A percentile compares a stretch with the other conserved stretches of the same genome.
Evolutionary conservation across 176 grass and related monocot species (phyloP).

Genomic region (Thinopyrum elongatum): DNA sequence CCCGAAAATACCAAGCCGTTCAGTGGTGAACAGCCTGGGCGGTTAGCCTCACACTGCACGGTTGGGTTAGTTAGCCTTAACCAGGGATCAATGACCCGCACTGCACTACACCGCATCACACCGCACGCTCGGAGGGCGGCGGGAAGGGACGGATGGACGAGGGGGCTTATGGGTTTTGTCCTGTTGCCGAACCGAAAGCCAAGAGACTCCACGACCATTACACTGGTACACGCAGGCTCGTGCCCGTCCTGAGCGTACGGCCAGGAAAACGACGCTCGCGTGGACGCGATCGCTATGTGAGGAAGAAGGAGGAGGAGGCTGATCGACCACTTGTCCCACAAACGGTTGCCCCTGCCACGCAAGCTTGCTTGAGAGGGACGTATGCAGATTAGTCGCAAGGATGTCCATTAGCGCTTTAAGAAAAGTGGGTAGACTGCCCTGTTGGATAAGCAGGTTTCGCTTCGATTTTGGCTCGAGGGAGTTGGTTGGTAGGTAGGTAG

Average conservation of each 20-base stretch:
- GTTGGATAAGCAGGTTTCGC: background rate
- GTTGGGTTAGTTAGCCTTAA: background rate
- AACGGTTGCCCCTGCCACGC: background rate
- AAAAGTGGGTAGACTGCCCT: background rate
- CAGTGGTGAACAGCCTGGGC: background rate
- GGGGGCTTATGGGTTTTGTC: background rate
- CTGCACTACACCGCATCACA: background rate
- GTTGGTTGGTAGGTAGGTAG: background rate
- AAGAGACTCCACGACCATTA: background rate
- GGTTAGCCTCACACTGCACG: background rate
- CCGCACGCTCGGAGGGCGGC: background rate
- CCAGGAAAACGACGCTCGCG: background rate
- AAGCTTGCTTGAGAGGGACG: no score
- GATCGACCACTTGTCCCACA: background rate
- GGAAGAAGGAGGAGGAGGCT: background rate
- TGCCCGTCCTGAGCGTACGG: background rate
- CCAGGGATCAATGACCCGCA: background rate
- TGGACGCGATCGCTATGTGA: background rate
- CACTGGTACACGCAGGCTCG: background rate
- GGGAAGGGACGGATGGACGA: background rate
- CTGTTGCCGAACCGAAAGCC: background rate
- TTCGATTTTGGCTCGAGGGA: background rate
- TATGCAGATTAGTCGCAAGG: background rate
- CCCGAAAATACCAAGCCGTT: background rate
- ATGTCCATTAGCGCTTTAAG: background rate